Conservation (phyloP, 371 early-diverging fungal species). For the Mucor saturninus region DNA sequence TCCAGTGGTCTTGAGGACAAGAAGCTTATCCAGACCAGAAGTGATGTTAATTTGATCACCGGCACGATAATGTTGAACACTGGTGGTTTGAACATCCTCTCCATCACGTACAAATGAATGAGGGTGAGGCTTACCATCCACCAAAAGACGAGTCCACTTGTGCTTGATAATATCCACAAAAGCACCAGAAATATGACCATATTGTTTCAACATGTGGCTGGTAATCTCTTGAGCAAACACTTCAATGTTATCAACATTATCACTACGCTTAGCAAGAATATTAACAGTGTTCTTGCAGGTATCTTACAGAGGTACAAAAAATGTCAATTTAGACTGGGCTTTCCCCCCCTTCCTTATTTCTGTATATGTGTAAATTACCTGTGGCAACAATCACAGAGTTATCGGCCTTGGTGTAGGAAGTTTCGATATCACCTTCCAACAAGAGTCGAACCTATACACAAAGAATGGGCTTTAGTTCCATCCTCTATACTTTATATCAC, state of each 20-base stretch:
- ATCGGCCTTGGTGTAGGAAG: constrained; percentile 83
- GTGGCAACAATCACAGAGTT: constrained; percentile 65
- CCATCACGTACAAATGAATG: constrained; percentile 85
- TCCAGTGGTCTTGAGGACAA: constrained; percentile 82
- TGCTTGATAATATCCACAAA: constrained; percentile 78
- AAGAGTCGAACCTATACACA: constrained; percentile 60
- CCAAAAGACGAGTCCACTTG: constrained; percentile 76
- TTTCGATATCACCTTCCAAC: constrained; percentile 77
- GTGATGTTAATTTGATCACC: constrained; percentile 57
- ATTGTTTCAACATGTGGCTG: constrained; percentile 73
- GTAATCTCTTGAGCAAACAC: constrained; percentile 75
- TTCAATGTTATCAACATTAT: constrained; percentile 75
- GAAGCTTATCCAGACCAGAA: constrained; percentile 68
- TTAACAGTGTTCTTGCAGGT: constrained; percentile 88
- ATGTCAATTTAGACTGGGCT: not conserved
- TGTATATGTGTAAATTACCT: constrained; percentile 28
- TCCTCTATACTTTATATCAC: no score
- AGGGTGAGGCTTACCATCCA: constrained; percentile 73
- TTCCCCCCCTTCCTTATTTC: not conserved
- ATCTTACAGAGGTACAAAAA: constrained; percentile 30
- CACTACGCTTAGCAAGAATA: constrained; percentile 74
- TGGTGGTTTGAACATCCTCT: constrained; percentile 71
- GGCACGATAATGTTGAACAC: constrained; percentile 60
- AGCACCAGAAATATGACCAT: constrained; percentile 70
- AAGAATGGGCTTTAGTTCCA: no score